Evolutionary conservation across 1,139 yeast genomes (phyloP), one percentile per base, ranked within the genome.

Genomic region (Lodderomyces theae): DNA sequence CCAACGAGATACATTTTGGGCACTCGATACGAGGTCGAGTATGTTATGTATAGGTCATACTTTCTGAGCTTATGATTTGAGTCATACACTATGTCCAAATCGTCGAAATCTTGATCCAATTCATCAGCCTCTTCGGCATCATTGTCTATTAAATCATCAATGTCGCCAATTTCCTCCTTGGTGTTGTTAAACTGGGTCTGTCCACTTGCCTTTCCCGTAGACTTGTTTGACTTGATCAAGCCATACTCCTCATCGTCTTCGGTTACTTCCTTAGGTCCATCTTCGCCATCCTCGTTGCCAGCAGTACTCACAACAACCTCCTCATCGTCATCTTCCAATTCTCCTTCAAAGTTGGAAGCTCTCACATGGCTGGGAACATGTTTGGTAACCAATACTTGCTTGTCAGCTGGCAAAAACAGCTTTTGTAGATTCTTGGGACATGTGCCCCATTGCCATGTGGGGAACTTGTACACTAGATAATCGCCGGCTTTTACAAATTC

Each of bases 1-100:
- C 99, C 99, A 15, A 88, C 88, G 40, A 92, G 67, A 56, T 89
- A 94, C 74, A 94, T 74, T 68, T 94, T 89, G 28, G 99, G 99
- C 6, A 94, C 98, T 34, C 97, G 74, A 60, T 92, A 92, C 2
- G 96, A 86, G 0, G 98, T 90, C 16, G 96, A 88, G 60, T 92
- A 92, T 7, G 95, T 80, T 53, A 92, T 89, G 65, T 84, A 92
- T 42, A 92, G 67, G 61, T 92, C 96, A 60, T 90, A 92, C 49
- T 80, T 80, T 48, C 98, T 73, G 54, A 78, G 74, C 19, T 34
- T 38, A 43, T 55, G 65, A 50, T 52, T 53, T 38, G 54, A 32
- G 55, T 57, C 52, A 33, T 53, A 51, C 36, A 51, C 43, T 51
- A 57, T 46, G 52, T 69, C 41, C 50, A 67, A 58, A 35, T 63